These are phyloP conservation scores for Podospora pseudopauciseta DNA, from an alignment of 495 filamentous ascomycete genomes.

Conservation along the genomic window DNA sequence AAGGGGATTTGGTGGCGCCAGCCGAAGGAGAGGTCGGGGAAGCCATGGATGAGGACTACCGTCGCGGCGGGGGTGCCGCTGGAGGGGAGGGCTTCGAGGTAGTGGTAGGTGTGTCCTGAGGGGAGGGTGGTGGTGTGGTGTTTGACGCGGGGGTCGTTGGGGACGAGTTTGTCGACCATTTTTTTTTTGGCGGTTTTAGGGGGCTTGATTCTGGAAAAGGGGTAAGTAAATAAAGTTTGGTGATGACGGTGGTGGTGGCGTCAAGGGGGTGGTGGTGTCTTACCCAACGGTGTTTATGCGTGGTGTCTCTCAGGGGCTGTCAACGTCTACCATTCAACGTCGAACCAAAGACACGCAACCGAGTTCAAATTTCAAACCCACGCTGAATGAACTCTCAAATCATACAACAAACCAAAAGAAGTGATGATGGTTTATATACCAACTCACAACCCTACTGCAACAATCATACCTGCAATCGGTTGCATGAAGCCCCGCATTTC, in stretches of 20 bases:
- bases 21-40: slow-evolving; percentile 65
- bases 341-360: background rate
- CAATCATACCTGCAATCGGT: background rate
- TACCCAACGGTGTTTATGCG: background rate
- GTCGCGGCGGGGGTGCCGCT: slow-evolving; percentile 47
- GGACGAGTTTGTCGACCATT: slow-evolving; percentile 55
- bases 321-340: background rate
- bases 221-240: background rate
- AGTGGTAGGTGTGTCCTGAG: slow-evolving; percentile 59
- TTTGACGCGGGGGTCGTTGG: slow-evolving; percentile 61
- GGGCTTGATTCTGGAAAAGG: background rate
- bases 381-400: background rate
- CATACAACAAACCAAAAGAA: background rate
- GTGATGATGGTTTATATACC: background rate
- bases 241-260: background rate
- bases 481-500: background rate
- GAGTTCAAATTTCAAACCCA: background rate
- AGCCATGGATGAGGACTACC: slow-evolving; percentile 59
- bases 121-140: slow-evolving; percentile 55
- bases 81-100: slow-evolving; percentile 56
- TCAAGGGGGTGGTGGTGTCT: background rate
- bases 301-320: background rate
- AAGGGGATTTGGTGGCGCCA: slow-evolving; percentile 82
- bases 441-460: background rate
- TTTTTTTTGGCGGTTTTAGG: background rate